Evolutionary conservation across 495 filamentous ascomycete species (phyloP).

Genomic region (Pseudoneurospora amorphoporcata): DNA sequence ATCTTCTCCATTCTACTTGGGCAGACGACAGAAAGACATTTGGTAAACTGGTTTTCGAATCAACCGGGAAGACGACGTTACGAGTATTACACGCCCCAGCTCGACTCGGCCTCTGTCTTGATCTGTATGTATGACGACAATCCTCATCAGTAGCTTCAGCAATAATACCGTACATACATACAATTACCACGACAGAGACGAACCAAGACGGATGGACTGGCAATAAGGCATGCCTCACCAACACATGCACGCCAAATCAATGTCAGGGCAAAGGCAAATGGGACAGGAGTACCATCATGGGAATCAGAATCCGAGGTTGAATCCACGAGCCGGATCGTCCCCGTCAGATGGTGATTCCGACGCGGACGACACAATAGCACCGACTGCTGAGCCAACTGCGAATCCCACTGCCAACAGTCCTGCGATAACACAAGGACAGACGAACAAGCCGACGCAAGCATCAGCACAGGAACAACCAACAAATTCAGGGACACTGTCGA

Average conservation of each 20-base stretch:
- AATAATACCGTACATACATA: not conserved
- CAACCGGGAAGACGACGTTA: not conserved
- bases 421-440: not conserved
- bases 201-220: not conserved
- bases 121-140: not conserved
- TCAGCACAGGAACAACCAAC: not conserved
- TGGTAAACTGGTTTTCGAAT: not conserved
- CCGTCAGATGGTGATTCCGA: not conserved
- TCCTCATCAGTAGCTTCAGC: not conserved
- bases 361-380: not conserved
- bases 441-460: not conserved
- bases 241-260: not conserved
- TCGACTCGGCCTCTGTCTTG: not conserved
- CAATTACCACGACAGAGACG: not conserved
- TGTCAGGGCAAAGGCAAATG: not conserved
- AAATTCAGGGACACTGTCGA: not conserved
- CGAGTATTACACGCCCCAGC: not conserved
- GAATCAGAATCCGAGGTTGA: not conserved
- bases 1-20: not conserved
- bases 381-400: not conserved
- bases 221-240: not conserved
- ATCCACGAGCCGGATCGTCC: not conserved
- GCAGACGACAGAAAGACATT: not conserved
- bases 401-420: not conserved
- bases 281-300: not conserved